phyloP scores from a whole-genome alignment of 345 rosid species.

The Syzygium oleosum region DNA sequence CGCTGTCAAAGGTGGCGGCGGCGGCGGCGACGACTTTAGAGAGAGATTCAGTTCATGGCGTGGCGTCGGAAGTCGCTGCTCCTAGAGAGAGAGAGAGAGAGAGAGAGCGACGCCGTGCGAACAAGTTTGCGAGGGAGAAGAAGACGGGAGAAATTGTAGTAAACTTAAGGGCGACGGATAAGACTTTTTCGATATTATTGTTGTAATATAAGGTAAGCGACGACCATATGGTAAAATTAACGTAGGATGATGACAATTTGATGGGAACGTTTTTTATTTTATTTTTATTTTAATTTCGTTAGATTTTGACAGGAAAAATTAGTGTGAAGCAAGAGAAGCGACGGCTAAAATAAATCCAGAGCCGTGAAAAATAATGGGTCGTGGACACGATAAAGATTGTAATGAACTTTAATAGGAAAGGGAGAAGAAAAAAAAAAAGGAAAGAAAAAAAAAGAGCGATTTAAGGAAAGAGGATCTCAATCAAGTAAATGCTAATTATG shows the following conservation, averaged over 20 bases:
- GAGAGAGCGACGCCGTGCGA: neutral
- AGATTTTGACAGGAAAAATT: neutral
- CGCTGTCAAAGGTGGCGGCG: neutral
- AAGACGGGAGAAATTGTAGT: neutral
- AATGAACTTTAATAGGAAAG: neutral
- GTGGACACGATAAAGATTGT: neutral
- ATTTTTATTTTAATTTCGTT: neutral
- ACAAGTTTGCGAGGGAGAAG: neutral
- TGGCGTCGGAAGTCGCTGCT: neutral
- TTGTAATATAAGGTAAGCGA: neutral
- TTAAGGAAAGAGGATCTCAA: neutral
- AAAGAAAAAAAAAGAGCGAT: rapidly evolving
- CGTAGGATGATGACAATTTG: neutral
- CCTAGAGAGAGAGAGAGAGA: neutral
- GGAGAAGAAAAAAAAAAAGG: neutral
- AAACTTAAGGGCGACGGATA: neutral
- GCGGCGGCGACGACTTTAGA: neutral
- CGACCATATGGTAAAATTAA: neutral
- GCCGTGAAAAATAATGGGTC: neutral
- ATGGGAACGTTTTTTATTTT: neutral
- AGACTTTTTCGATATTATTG: neutral
- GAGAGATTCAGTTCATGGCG: neutral
- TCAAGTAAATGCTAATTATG: neutral
- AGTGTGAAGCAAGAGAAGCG: neutral
- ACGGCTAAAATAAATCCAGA: too few species aligned